phyloP scores from a whole-genome alignment of 2,329 filamentous ascomycete species.

The Colletotrichum chlorophyti region DNA sequence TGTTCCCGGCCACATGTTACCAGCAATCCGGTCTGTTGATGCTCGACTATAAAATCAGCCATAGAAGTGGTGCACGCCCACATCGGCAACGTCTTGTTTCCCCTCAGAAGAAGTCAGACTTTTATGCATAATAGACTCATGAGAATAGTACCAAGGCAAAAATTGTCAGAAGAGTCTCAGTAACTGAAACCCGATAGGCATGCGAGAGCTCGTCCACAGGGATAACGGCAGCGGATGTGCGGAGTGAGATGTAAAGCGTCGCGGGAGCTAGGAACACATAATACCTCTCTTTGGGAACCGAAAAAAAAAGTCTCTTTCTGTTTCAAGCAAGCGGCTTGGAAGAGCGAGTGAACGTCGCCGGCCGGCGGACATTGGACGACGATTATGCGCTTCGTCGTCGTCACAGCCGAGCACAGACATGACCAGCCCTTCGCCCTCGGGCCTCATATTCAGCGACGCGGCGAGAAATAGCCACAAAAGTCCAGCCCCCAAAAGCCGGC shows the following conservation, averaged over 20 bases:
- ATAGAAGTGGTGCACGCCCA: no score
- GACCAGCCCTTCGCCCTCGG: not conserved
- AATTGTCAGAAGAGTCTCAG: no score
- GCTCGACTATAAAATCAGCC: no score
- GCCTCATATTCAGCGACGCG: not conserved
- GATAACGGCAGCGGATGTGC: not conserved
- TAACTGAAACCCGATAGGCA: not conserved
- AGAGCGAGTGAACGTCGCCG: constrained; percentile 3
- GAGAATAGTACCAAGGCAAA: no score
- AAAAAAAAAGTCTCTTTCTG: constrained; percentile 2
- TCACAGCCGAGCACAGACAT: constrained; percentile 6
- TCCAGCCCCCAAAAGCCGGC: constrained; percentile 7
- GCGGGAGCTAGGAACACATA: constrained; percentile 1
- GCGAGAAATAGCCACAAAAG: not conserved
- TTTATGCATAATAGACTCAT: no score
- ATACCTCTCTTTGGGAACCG: not conserved
- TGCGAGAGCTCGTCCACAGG: not conserved
- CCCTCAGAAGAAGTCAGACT: no score
- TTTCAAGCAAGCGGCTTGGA: constrained; percentile 10
- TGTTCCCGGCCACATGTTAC: no score
- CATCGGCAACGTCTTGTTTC: no score
- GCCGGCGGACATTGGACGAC: constrained; percentile 7
- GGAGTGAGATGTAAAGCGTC: constrained; percentile 11
- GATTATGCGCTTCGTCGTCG: constrained; percentile 15
- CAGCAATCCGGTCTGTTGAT: no score